Base-by-base conservation (phyloP, 305 asterid species). In the Fraxinus angustifolia region DNA sequence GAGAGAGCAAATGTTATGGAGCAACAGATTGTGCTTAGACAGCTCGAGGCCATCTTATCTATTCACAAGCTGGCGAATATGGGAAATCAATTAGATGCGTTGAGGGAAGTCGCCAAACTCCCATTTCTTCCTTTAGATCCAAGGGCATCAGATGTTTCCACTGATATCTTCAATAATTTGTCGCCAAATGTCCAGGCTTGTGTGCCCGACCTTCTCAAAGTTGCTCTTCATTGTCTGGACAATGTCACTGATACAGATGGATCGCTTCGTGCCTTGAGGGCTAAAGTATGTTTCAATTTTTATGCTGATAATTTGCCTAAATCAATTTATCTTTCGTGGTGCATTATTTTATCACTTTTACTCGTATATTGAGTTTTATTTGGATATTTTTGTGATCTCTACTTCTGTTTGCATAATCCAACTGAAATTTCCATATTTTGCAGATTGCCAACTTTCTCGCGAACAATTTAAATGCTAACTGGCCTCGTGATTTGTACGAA, bases 391-490 rank as follows among this genome's bases (percentile, higher is more conserved):
- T 34, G 26, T 65, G 19, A 36, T 8, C 21, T 48, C 40, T 71
- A 38, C 62, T 77, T 11, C 16, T 11, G 73, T 31, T 74, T 84
- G 77, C 26, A 68, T 40, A 38, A 58, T 80, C 75, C 16, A 1
- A 40, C 38, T 8, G 81, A 67, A 33, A 12, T 26, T 73, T 21
- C 31, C 45, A 83, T 73, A n/a, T 78, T 60, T 78, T 87, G 92
- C 97, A 95, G 99, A 95, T 95, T 14, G 92, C 95, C 71, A 95
- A 93, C 89, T 95, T 95, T 76, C 97, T 95, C 5, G 98, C 98
- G 12, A 93, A 88, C 90, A 95, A 91, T 81, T 68, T 91, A 89
- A 89, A 90, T 84, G 85, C 91, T 85, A 95, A 89, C 85, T 95
- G 99, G 98, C 99, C 99, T 33, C 93, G 92, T n/a, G 99, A 95